Base-by-base conservation (phyloP, 2,329 filamentous ascomycete species). In the Cryoendolithus antarcticus region DNA sequence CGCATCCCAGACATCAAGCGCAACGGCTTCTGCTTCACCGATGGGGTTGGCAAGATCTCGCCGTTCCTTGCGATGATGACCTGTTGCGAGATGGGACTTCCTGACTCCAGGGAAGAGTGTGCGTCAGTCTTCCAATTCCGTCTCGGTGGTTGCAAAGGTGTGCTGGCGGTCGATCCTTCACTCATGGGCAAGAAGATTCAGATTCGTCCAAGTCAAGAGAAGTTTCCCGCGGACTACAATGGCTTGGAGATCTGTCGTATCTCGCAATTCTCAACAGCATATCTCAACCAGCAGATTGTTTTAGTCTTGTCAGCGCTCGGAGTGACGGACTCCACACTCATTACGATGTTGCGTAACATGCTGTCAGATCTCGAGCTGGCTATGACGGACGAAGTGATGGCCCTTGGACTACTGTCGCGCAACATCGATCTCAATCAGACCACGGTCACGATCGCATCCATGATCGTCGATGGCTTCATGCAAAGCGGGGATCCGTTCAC, bases 11-110 rank as follows among this genome's bases (percentile, higher is more conserved):
- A 96, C 47, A 72, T 96, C 12, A 66, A 77, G 42, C 69, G 71
- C 2, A 77, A 82, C 34, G 73, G 67, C 0, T 78, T 75, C 53
- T 81, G 68, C 44, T 98, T 96, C 57, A 91, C 83, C 0, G 91
- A 98, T 53, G 91, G 91, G 0, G 83, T 96, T 3, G 91, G 91
- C 1, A 93, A 86, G 55, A 85, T 98, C n/a, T 95, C 89, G 0
- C 63, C 62, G 0, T 79, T 84, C 43, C 65, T 94, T 13, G 83
- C 86, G 0, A 66, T 76, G 21, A 74, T 91, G 61, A 75, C 93
- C 33, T 73, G 79, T 6, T 65, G 74, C 9, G 81, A 91, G 47
- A 74, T 93, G 44, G 71, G 71, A 1, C 57, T 86, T 24, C 62
- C 68, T 12, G 60, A 71, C 2, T 61, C 61, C 5, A 31, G 46